phyloP scores from a whole-genome alignment of 306 rosid species.

The Dalbergia cochinchinensis region DNA sequence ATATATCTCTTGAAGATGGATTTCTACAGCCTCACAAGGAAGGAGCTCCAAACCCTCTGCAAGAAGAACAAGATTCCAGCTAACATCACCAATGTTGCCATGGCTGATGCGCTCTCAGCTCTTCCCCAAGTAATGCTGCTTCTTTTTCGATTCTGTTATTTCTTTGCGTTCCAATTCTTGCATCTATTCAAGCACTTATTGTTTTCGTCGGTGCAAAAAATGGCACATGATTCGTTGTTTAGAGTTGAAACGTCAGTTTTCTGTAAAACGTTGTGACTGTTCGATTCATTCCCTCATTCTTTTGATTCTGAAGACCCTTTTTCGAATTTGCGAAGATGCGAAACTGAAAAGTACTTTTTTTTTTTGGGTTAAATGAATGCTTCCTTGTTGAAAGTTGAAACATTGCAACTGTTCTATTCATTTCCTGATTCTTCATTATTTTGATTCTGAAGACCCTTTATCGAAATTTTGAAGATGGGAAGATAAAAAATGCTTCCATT shows the following conservation, averaged over 20 bases:
- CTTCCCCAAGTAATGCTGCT: constrained; percentile 58
- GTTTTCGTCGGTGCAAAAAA: neutral
- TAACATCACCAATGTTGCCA: constrained; percentile 80
- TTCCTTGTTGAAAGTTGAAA: neutral
- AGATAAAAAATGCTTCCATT: neutral
- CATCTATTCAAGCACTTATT: too few relatives aligned
- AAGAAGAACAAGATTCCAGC: constrained; percentile 96
- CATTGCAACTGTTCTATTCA: neutral
- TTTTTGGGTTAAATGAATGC: too few relatives aligned
- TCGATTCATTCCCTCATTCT: too few relatives aligned
- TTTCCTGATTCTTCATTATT: neutral
- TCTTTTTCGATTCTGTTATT: neutral
- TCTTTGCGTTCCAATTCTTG: too few relatives aligned
- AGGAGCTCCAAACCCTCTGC: constrained; percentile 84
- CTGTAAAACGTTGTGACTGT: neutral
- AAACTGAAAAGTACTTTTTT: too few relatives aligned
- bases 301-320: too few relatives aligned
- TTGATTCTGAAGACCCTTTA: neutral
- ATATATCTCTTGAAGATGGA: constrained; percentile 57
- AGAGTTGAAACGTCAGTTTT: too few relatives aligned
- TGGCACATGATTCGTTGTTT: too few relatives aligned
- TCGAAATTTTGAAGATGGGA: neutral
- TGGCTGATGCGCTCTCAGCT: constrained; percentile 81
- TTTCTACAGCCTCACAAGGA: constrained; percentile 78
- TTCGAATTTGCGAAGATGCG: too few relatives aligned